These are phyloP conservation scores for Colletotrichum sp. DNA, from an alignment of 2,329 filamentous ascomycete genomes.

Conservation along the genomic window DNA sequence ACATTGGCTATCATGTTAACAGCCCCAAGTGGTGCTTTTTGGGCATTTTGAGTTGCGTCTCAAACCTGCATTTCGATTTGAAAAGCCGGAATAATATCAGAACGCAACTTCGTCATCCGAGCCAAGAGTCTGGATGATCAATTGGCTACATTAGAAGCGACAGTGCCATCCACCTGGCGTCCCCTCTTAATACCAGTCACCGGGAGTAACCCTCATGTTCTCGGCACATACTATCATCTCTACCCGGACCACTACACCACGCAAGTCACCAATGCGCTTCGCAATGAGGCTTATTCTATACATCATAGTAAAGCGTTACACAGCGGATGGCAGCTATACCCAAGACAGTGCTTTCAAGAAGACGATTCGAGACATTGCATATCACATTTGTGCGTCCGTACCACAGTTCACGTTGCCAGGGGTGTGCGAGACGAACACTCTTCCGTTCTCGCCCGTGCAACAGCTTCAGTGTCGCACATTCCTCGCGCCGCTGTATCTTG, in stretches of 20 bases:
- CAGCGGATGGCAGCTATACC: background rate
- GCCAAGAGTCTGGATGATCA: background rate
- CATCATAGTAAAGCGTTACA: background rate
- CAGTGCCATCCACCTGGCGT: background rate
- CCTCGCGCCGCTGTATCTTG: constrained; percentile 23
- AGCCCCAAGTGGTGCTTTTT: background rate
- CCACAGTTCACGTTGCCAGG: constrained; percentile 22
- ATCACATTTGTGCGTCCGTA: constrained; percentile 22
- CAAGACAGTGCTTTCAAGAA: background rate
- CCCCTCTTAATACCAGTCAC: background rate
- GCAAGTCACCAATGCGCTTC: constrained; percentile 26
- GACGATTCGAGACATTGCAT: background rate
- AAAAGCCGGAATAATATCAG: background rate
- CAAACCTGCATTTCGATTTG: background rate
- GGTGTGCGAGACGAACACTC: background rate
- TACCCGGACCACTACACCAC: constrained; percentile 24
- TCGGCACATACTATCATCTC: constrained; percentile 22
- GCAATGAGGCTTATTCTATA: constrained; percentile 24
- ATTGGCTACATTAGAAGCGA: background rate
- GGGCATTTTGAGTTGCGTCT: background rate
- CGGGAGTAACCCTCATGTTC: constrained; percentile 1
- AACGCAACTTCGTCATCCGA: background rate
- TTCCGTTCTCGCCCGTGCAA: constrained; percentile 23
- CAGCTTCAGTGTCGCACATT: constrained; percentile 23
- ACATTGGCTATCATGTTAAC: background rate